phyloP scores from a whole-genome alignment of 140 eudicot genomes.

The Oenanthe javanica region DNA sequence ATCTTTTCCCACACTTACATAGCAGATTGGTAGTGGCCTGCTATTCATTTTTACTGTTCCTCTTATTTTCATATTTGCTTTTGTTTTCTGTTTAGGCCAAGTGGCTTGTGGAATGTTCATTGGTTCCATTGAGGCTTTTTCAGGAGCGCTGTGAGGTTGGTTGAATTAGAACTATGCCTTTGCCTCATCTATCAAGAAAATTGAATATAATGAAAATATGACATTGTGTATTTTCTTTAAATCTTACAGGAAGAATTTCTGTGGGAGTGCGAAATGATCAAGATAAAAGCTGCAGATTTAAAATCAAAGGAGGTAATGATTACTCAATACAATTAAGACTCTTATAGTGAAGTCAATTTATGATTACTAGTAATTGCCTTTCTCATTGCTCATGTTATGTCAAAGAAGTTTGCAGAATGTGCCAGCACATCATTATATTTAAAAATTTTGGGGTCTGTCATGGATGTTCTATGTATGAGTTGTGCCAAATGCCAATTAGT shows the following conservation, averaged over 20 bases:
- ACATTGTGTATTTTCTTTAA: neutral
- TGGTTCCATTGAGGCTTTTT: conserved; percentile 78
- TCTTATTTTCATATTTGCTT: conserved; percentile 18
- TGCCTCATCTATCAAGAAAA: neutral
- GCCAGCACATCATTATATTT: neutral
- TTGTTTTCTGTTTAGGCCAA: conserved; percentile 51
- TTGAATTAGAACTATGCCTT: conserved; percentile 5
- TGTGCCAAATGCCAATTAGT: neutral
- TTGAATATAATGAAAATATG: neutral
- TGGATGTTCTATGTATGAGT: neutral
- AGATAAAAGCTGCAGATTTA: conserved; percentile 93
- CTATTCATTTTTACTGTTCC: neutral
- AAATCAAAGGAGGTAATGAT: conserved; percentile 88
- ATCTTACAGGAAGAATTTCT: conserved; percentile 80
- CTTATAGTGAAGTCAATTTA: neutral
- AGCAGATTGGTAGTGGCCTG: neutral
- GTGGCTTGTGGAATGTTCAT: conserved; percentile 88
- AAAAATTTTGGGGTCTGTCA: too few relatives aligned
- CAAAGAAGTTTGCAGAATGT: neutral
- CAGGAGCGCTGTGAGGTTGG: conserved; percentile 99
- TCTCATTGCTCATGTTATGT: neutral
- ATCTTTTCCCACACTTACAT: neutral
- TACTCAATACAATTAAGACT: neutral
- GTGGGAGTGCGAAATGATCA: conserved; percentile 95
- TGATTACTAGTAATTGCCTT: neutral